phyloP scores from a whole-genome alignment of 1,284 basidiomycete species.

The Cutaneotrichosporon sp. region DNA sequence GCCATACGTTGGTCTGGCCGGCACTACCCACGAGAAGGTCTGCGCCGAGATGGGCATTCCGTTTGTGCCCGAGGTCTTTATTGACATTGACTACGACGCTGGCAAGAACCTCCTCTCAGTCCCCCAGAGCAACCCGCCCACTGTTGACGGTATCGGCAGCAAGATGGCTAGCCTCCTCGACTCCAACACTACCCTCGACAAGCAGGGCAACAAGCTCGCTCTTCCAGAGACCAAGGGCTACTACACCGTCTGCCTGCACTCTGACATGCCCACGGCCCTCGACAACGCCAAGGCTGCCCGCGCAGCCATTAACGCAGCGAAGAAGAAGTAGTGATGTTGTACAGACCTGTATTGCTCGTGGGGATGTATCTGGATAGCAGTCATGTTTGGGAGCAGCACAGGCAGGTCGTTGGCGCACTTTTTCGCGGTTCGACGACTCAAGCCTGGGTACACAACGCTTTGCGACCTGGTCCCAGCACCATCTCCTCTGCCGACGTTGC shows the following conservation, averaged over 20 bases:
- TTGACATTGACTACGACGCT: slow-evolving; percentile 35
- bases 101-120: slow-evolving; percentile 34
- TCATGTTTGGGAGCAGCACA: no score
- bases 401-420: no score
- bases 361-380: no score
- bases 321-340: slow-evolving; percentile 5
- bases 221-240: slow-evolving; percentile 46
- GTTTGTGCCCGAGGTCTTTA: slow-evolving; percentile 38
- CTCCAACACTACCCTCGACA: slow-evolving; percentile 46
- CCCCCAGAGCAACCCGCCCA: slow-evolving; percentile 20
- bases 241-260: slow-evolving; percentile 58
- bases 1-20: slow-evolving; percentile 41
- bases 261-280: slow-evolving; percentile 30
- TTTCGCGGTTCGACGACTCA: no score
- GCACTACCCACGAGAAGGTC: slow-evolving; percentile 36
- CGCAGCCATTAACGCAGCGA: slow-evolving; percentile 6
- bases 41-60: slow-evolving; percentile 34
- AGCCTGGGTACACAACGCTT: no score
- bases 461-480: no score
- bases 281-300: slow-evolving; percentile 14
- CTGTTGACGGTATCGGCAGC: slow-evolving; percentile 55
- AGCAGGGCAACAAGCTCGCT: slow-evolving; percentile 13
- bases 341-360: no score
- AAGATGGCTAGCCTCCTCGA: slow-evolving; percentile 68
- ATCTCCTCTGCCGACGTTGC: no score